Base-by-base conservation (phyloP, 2,329 filamentous ascomycete species). In the Parastagonospora avenae region DNA sequence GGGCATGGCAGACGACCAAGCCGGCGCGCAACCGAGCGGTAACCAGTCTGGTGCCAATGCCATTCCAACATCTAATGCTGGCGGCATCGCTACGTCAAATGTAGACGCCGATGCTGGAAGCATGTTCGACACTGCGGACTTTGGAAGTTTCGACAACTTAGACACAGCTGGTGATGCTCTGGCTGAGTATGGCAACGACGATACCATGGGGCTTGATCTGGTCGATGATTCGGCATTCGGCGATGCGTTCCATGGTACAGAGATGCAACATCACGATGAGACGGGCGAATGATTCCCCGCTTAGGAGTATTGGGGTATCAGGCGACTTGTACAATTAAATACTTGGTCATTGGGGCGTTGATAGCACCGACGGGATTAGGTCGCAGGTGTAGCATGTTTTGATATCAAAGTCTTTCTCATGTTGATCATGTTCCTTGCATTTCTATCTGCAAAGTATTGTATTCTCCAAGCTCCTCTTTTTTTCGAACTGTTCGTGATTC, bases 141-240 rank as follows among this genome's bases (percentile, higher is more conserved):
- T 73, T 53, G 64, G 64, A 9, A 66, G 63, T 46, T 74, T 74
- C 36, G 70, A 73, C 40, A 71, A 72, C 28, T 53, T 74, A 7
- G 72, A 74, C 38, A 72, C 70, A 4, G 72, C 72, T n/a, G 72
- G 72, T 15, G 72, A 74, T 55, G 72, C 72, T 14, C 48, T 74
- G 8, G 72, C 72, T 11, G 72, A 74, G 38, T 74, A 73, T 46
- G 68, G 66, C 7, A 66, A 72, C 29, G 72, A 73, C 24, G 69
- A 74, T 27, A 69, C 61, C 33, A 63, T 75, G 59, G 72, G 68
- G 2, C 57, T 75, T 29, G 72, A 73, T 45, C 58, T 74, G 9
- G 69, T 74, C 3, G 71, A 75, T 37, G 68, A 74, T 49, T 73
- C 71, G 16, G 72, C 72, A 3, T 75, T 75, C 48, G 72, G 72